These are phyloP conservation scores for Penicillium sp. DNA, from an alignment of 2,329 filamentous ascomycete species.

Conservation along the genomic window DNA sequence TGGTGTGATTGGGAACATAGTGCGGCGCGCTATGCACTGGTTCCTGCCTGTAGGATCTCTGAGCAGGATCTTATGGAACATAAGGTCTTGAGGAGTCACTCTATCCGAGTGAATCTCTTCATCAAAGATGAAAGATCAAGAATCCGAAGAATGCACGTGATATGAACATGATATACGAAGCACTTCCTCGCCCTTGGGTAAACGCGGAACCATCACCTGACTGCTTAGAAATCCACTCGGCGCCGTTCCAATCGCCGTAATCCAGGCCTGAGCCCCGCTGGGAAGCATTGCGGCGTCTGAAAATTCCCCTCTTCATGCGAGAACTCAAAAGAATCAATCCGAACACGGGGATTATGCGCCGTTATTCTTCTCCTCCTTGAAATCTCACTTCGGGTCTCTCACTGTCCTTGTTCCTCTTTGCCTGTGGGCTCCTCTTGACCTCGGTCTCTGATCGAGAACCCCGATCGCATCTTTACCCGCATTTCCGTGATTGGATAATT, in stretches of 20 bases:
- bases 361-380: conserved; percentile 14
- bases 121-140: not conserved
- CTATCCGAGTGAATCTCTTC: not conserved
- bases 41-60: conserved; percentile 11
- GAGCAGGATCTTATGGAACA: not conserved
- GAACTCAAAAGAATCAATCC: conserved; percentile 32
- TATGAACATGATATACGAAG: not conserved
- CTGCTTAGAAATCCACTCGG: conserved; percentile 31
- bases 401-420: conserved; percentile 5
- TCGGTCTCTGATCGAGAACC: not conserved
- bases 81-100: not conserved
- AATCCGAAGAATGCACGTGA: not conserved
- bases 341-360: conserved; percentile 29
- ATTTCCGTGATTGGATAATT: conserved; percentile 1
- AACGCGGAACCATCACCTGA: conserved; percentile 25
- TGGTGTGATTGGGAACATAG: conserved; percentile 3
- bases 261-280: conserved; percentile 27
- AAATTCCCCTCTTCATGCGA: conserved; percentile 33
- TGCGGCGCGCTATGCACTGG: conserved; percentile 16
- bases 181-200: not conserved
- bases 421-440: conserved; percentile 4
- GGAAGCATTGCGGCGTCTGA: conserved; percentile 22
- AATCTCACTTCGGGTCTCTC: not conserved
- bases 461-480: not conserved
- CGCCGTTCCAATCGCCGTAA: conserved; percentile 34